phyloP scores from a whole-genome alignment of 345 rosid species.

The Erysimum cheiranthoides region DNA sequence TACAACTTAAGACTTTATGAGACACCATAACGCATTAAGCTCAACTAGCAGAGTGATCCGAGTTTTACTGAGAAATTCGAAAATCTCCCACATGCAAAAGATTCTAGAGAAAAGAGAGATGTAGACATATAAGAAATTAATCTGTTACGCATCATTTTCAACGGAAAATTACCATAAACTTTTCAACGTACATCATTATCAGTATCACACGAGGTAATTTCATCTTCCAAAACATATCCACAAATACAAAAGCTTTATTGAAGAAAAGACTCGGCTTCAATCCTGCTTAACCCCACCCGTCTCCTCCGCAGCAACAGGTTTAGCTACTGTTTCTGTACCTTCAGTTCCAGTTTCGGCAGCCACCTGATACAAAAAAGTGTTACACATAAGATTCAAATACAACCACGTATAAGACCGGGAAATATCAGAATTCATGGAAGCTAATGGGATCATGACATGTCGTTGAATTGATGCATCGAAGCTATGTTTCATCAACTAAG shows the following conservation, averaged over 20 bases:
- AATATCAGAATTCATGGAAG: slow-evolving; percentile 18
- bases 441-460: slow-evolving; percentile 14
- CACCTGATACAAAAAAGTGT: slow-evolving; percentile 16
- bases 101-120: neutral
- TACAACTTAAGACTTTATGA: neutral
- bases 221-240: slow-evolving; percentile 36
- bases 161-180: slow-evolving; percentile 9
- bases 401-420: neutral
- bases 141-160: slow-evolving; percentile 14
- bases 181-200: neutral
- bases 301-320: slow-evolving; percentile 18
- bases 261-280: slow-evolving; percentile 25
- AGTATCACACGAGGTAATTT: neutral
- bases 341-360: slow-evolving; percentile 34
- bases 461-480: neutral
- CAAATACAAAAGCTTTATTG: slow-evolving; percentile 34
- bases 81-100: neutral
- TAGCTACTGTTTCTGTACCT: slow-evolving; percentile 37
- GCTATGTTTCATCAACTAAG: neutral
- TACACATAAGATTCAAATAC: neutral
- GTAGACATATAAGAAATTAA: neutral
- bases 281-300: slow-evolving; percentile 39
- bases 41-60: neutral
- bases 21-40: neutral
- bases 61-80: slow-evolving; percentile 2